Percentiles rank a stretch among this genome's conserved stretches.
phyloP scores from a whole-genome alignment of 495 filamentous ascomycete species.

The Aspergillus incahuasiensis region DNA sequence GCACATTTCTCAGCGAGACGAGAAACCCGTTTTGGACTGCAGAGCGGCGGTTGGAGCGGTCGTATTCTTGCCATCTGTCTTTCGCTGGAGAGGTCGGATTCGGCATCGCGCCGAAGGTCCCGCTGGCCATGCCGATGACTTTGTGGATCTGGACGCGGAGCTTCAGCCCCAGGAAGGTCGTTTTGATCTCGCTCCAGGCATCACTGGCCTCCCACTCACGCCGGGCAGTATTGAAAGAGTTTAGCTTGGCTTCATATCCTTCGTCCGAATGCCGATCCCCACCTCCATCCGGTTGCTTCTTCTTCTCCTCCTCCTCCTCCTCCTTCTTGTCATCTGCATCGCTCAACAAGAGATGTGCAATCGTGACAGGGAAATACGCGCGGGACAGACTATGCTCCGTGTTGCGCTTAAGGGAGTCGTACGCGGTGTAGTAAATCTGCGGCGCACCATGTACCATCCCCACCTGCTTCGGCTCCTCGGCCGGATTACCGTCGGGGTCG shows the following conservation, averaged over 20 bases:
- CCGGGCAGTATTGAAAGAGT: no score
- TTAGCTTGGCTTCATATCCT: no score
- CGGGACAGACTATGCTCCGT: background rate
- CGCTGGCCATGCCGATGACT: constrained; percentile 20
- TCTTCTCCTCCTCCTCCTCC: no score
- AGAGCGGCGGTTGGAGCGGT: background rate
- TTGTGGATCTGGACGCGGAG: constrained; percentile 10
- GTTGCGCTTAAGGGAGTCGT: background rate
- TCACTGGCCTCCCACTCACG: background rate
- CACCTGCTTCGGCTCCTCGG: no score
- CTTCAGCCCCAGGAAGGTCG: background rate
- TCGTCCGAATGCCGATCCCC: no score
- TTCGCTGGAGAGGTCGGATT: background rate
- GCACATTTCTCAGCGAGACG: background rate
- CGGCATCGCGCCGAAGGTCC: constrained; percentile 2
- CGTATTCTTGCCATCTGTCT: no score
- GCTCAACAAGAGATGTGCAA: background rate
- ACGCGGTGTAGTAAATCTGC: background rate
- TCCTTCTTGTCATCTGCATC: no score
- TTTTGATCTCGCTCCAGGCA: background rate
- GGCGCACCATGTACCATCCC: no score
- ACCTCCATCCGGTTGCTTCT: no score
- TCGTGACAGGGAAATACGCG: background rate
- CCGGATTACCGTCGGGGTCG: no score
- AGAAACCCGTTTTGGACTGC: constrained; percentile 7